phyloP scores from a whole-genome alignment of 2,329 filamentous ascomycete species.

The Helotiales sp. region DNA sequence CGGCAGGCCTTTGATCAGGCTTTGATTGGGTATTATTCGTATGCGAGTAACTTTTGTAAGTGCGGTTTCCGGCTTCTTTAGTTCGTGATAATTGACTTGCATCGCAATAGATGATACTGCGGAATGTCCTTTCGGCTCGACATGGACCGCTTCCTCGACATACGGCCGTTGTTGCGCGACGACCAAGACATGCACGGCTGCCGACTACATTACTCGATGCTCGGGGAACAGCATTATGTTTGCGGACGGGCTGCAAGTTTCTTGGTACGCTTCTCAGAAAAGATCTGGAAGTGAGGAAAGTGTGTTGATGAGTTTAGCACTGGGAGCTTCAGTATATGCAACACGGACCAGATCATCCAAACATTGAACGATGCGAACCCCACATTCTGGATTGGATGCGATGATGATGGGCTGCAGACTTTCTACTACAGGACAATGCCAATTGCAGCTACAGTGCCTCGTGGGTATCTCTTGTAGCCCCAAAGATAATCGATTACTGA shows the following conservation, averaged over 20 bases:
- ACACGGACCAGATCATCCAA: constrained; percentile 1
- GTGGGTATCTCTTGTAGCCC: background rate
- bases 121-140: background rate
- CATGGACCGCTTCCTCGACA: constrained; percentile 1
- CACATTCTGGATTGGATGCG: constrained; percentile 1
- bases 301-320: background rate
- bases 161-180: background rate
- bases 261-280: background rate
- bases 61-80: background rate
- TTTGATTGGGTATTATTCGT: background rate
- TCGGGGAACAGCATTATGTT: background rate
- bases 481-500: background rate
- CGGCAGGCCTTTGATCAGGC: background rate
- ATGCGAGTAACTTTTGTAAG: background rate
- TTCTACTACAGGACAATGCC: background rate
- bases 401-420: constrained; percentile 3
- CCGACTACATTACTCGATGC: constrained; percentile 2
- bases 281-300: too few species aligned
- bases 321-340: background rate
- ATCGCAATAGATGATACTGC: background rate
- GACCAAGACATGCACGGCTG: background rate
- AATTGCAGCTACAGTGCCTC: background rate
- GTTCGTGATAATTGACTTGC: background rate
- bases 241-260: background rate
- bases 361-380: background rate